Percentiles rank a stretch among this genome's conserved stretches.
phyloP scores from a whole-genome alignment of 2,329 filamentous ascomycete genomes.

The Botrytis squamosa region DNA sequence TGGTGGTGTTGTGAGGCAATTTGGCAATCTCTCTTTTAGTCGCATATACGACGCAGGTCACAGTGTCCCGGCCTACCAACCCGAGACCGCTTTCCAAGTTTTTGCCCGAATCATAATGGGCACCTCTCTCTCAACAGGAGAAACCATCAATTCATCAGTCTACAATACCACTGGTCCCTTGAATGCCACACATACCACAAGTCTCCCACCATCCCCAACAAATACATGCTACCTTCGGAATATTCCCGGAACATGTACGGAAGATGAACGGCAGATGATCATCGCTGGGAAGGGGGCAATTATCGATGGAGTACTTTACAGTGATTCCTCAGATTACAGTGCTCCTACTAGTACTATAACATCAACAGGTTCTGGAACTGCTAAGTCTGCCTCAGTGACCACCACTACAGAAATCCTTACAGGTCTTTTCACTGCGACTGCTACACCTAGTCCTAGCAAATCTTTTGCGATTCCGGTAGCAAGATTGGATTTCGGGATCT shows the following conservation, averaged over 20 bases:
- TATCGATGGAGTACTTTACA: constrained; percentile 58
- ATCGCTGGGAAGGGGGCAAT: constrained; percentile 52
- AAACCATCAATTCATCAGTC: constrained; percentile 48
- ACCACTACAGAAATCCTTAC: constrained; percentile 38
- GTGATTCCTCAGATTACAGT: constrained; percentile 44
- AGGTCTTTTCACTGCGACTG: constrained; percentile 38
- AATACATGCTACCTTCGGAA: constrained; percentile 62
- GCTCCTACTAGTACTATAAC: constrained; percentile 28
- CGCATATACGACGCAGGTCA: constrained; percentile 67
- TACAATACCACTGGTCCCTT: constrained; percentile 58
- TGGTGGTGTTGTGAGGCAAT: constrained; percentile 73
- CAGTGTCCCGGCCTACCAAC: constrained; percentile 57
- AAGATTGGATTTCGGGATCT: neutral
- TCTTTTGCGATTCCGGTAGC: constrained; percentile 8
- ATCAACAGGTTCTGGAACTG: constrained; percentile 17
- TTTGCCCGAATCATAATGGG: constrained; percentile 59
- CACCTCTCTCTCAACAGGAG: constrained; percentile 50
- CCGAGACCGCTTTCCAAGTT: constrained; percentile 53
- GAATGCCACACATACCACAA: constrained; percentile 57
- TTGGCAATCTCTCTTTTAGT: constrained; percentile 69
- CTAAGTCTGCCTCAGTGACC: constrained; percentile 29
- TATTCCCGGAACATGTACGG: constrained; percentile 53
- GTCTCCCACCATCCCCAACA: constrained; percentile 47
- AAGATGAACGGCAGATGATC: constrained; percentile 50
- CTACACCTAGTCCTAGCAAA: constrained; percentile 33